phyloP scores from a whole-genome alignment of 2,329 filamentous ascomycete genomes.

The Colletotrichum sublineola region DNA sequence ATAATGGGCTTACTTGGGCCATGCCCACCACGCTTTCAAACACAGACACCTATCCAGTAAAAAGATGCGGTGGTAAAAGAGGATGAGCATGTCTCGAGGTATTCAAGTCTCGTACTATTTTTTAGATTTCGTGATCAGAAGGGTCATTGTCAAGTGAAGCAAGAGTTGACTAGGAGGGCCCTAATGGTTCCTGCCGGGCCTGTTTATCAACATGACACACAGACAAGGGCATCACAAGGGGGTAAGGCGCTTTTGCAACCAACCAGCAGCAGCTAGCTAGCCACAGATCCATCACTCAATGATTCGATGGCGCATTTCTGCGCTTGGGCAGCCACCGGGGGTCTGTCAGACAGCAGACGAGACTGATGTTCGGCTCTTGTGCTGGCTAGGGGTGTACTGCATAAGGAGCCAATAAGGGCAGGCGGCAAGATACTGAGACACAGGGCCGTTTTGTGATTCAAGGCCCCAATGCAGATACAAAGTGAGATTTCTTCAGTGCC shows the following conservation, averaged over 20 bases:
- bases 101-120: neutral
- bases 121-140: slow-evolving; percentile 19
- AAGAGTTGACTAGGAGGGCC: slow-evolving; percentile 6
- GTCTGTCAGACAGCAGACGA: slow-evolving; percentile 29
- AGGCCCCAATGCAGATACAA: slow-evolving; percentile 27
- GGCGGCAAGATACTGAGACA: slow-evolving; percentile 42
- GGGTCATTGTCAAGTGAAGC: slow-evolving; percentile 2
- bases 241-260: slow-evolving; percentile 3
- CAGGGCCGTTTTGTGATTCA: slow-evolving; percentile 41
- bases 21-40: neutral
- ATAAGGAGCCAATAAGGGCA: slow-evolving; percentile 27
- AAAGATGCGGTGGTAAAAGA: neutral
- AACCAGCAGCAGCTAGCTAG: slow-evolving; percentile 23
- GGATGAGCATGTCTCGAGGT: neutral
- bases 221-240: slow-evolving; percentile 21
- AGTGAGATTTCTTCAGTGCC: slow-evolving; percentile 31
- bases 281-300: slow-evolving; percentile 22
- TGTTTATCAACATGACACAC: slow-evolving; percentile 36
- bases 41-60: neutral
- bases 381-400: slow-evolving; percentile 12
- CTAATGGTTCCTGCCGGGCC: neutral
- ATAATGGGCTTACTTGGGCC: slow-evolving; percentile 8
- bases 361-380: slow-evolving; percentile 9
- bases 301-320: slow-evolving; percentile 15
- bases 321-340: slow-evolving; percentile 28